These are phyloP conservation scores for Candida parachauliodes DNA, from an alignment of 805 yeast species.

Conservation along the genomic window DNA sequence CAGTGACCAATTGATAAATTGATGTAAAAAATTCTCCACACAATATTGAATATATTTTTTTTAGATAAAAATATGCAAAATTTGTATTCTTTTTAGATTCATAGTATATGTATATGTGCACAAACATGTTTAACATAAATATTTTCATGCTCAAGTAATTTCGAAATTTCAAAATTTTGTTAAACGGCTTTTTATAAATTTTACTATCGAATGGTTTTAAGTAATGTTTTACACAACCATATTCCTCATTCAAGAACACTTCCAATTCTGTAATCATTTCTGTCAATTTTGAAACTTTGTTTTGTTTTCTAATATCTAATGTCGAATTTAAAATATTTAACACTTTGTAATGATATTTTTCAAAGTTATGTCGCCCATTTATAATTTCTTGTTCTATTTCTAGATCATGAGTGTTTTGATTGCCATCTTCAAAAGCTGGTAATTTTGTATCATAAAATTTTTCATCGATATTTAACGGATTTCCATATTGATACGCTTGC, in stretches of 20 bases:
- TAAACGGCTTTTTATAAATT: conserved; percentile 17
- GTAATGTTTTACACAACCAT: conserved; percentile 22
- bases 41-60: conserved; percentile 22
- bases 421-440: conserved; percentile 33
- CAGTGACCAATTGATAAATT: conserved; percentile 26
- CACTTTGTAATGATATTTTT: conserved; percentile 25
- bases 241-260: conserved; percentile 22
- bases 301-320: conserved; percentile 16
- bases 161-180: conserved; percentile 24
- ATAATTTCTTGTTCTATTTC: conserved; percentile 36
- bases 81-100: conserved; percentile 24
- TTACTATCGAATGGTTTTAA: conserved; percentile 17
- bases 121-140: conserved; percentile 25
- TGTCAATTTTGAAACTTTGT: conserved; percentile 18
- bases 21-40: conserved; percentile 30
- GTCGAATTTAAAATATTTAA: conserved; percentile 22
- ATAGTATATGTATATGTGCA: conserved; percentile 38
- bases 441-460: conserved; percentile 26
- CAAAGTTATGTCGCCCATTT: conserved; percentile 24
- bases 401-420: conserved; percentile 29
- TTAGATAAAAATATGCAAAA: conserved; percentile 32
- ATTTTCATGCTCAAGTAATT: conserved; percentile 24
- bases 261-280: conserved; percentile 34
- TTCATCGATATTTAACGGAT: conserved; percentile 27
- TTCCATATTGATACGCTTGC: conserved; percentile 31